These are phyloP conservation scores for Balansia obtecta DNA, from an alignment of 2,329 filamentous ascomycete genomes.

Conservation along the genomic window DNA sequence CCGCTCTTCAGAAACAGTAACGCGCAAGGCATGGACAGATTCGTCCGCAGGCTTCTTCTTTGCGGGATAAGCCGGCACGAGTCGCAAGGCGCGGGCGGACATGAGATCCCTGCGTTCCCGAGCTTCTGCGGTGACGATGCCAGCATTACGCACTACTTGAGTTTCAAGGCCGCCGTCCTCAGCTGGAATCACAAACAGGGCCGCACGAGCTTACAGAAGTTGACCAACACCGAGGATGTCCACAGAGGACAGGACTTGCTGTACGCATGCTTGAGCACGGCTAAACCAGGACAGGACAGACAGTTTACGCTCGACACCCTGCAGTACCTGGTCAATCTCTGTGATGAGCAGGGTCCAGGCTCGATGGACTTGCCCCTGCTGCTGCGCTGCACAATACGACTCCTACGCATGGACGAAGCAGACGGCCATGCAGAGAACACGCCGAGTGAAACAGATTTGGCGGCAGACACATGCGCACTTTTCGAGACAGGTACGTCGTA, in stretches of 20 bases:
- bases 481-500: constrained; percentile 31
- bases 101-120: constrained; percentile 48
- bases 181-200: constrained; percentile 45
- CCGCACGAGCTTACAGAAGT: constrained; percentile 46
- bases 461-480: constrained; percentile 39
- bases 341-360: constrained; percentile 10
- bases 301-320: constrained; percentile 35
- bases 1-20: constrained; percentile 53
- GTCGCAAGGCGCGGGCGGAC: constrained; percentile 12
- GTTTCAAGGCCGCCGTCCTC: constrained; percentile 60
- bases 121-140: constrained; percentile 41
- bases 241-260: constrained; percentile 44
- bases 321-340: constrained; percentile 19
- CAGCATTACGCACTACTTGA: constrained; percentile 54
- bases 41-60: constrained; percentile 59
- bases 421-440: constrained; percentile 13
- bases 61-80: constrained; percentile 45
- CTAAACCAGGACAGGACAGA: constrained; percentile 52
- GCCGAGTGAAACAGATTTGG: constrained; percentile 8
- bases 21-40: constrained; percentile 52
- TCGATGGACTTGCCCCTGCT: constrained; percentile 23
- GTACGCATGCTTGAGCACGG: constrained; percentile 70
- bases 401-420: constrained; percentile 32
- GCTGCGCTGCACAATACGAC: constrained; percentile 38
- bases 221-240: constrained; percentile 34